A percentile compares a stretch with the other conserved stretches of the same genome.
These are phyloP conservation scores for Trichoderma sp. DNA, from an alignment of 2,329 filamentous ascomycete genomes.

Conservation along the genomic window DNA sequence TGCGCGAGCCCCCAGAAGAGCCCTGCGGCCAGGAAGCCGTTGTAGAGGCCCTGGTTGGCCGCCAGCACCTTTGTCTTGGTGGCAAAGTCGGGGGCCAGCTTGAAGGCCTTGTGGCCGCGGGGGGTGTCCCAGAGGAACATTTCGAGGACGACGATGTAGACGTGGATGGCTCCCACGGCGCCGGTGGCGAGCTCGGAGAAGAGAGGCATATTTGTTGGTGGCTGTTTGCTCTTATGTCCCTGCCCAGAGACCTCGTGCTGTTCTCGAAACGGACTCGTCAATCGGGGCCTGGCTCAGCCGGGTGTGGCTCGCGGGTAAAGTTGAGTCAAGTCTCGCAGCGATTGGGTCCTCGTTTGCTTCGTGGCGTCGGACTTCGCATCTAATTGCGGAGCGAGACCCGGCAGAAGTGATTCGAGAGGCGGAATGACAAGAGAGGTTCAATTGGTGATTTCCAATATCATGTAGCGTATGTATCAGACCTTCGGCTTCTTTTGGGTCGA, in stretches of 20 bases:
- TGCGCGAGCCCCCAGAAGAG: conserved; percentile 52
- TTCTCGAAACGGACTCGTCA: background rate
- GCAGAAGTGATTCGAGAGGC: background rate
- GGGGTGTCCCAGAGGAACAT: conserved; percentile 55
- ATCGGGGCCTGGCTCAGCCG: background rate
- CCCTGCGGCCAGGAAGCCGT: conserved; percentile 55
- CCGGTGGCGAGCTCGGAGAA: conserved; percentile 42
- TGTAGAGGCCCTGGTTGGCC: conserved; percentile 57
- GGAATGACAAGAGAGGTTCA: background rate
- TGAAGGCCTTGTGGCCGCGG: conserved; percentile 49
- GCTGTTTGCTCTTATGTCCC: background rate
- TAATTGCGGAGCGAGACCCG: background rate
- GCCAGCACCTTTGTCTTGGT: conserved; percentile 49
- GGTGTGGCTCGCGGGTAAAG: background rate
- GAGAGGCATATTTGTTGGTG: conserved; percentile 14
- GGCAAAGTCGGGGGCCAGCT: conserved; percentile 49
- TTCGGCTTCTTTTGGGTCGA: background rate
- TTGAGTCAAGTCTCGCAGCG: background rate
- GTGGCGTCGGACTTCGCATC: conserved; percentile 8
- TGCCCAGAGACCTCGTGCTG: background rate
- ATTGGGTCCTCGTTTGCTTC: background rate
- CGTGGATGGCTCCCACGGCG: conserved; percentile 47
- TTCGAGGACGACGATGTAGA: conserved; percentile 54
- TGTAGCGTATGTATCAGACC: background rate
- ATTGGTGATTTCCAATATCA: background rate